These are phyloP conservation scores for Protomyces macrosporus DNA, from an alignment of 1,139 yeast genomes.

Conservation along the genomic window DNA sequence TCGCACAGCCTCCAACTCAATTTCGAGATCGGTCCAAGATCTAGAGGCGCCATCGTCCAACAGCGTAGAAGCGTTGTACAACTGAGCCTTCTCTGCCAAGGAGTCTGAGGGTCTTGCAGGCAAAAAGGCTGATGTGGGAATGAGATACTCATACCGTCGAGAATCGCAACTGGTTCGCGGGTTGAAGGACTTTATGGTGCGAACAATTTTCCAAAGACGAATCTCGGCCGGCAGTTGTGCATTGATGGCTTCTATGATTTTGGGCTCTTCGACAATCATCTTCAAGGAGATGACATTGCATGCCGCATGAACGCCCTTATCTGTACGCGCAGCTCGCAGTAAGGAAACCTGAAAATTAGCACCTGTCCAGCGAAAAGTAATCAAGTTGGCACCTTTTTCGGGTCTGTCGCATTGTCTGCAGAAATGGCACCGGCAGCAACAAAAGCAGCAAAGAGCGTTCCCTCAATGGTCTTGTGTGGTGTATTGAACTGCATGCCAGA, in stretches of 20 bases:
- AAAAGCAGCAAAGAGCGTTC: slow-evolving; percentile 79
- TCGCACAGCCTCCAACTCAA: background rate
- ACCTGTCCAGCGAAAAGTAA: background rate
- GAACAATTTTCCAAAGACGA: slow-evolving; percentile 85
- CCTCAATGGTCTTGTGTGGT: slow-evolving; percentile 79
- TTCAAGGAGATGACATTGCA: slow-evolving; percentile 89
- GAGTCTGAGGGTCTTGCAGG: slow-evolving; percentile 79
- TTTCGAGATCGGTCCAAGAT: slow-evolving; percentile 2
- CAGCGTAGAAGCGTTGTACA: background rate
- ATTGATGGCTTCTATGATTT: slow-evolving; percentile 69
- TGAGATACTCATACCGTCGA: slow-evolving; percentile 83
- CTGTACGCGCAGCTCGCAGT: slow-evolving; percentile 96
- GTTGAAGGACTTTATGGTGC: slow-evolving; percentile 87
- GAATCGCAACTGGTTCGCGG: slow-evolving; percentile 94
- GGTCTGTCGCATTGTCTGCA: slow-evolving; percentile 79
- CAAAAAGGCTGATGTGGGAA: slow-evolving; percentile 82
- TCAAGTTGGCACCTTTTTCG: slow-evolving; percentile 50
- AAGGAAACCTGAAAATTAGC: slow-evolving; percentile 52
- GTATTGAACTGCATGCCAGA: slow-evolving; percentile 95
- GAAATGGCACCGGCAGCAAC: slow-evolving; percentile 87
- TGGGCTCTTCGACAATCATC: slow-evolving; percentile 81
- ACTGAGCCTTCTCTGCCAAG: slow-evolving; percentile 47
- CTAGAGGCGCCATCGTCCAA: slow-evolving; percentile 4
- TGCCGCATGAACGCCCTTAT: slow-evolving; percentile 98
- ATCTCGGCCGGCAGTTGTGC: slow-evolving; percentile 72